Conservation (phyloP, 768 basidiomycete genomes). For the Tylopilus cervinicoccineus region DNA sequence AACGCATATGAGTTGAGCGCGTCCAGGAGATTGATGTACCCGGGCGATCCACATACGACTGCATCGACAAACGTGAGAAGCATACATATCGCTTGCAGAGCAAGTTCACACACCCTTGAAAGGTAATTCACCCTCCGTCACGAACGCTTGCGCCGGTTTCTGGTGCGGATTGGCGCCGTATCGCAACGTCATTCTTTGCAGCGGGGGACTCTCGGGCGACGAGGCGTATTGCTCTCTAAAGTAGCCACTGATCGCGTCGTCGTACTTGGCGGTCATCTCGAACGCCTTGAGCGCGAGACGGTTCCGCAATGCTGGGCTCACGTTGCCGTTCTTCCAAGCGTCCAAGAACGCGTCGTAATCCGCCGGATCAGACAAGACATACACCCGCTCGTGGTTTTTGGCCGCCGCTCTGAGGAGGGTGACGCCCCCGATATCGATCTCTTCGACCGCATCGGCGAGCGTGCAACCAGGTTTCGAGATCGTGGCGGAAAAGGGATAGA, state of each 20-base stretch:
- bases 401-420: constrained; percentile 96
- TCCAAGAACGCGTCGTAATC: constrained; percentile 84
- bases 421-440: constrained; percentile 98
- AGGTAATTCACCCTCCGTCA: constrained; percentile 82
- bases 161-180: constrained; percentile 99
- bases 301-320: constrained; percentile 66
- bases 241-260: constrained; percentile 93
- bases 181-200: constrained; percentile 82
- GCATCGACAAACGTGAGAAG: constrained; percentile 7
- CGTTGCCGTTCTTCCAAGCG: constrained; percentile 73
- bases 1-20: constrained; percentile 96
- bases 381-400: constrained; percentile 94
- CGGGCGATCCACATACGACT: constrained; percentile 93
- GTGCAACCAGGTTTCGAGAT: constrained; percentile 87
- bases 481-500: constrained; percentile 94
- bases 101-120: constrained; percentile 68
- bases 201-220: constrained; percentile 68
- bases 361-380: constrained; percentile 80
- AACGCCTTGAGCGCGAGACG: constrained; percentile 95
- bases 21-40: constrained; percentile 97
- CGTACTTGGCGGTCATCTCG: constrained; percentile 92
- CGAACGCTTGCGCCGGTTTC: constrained; percentile 96
- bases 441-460: constrained; percentile 90
- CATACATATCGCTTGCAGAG: background rate
- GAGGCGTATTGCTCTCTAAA: constrained; percentile 95